Base-by-base conservation (phyloP, 106 monocot species). In the Dendrobium catenatum region DNA sequence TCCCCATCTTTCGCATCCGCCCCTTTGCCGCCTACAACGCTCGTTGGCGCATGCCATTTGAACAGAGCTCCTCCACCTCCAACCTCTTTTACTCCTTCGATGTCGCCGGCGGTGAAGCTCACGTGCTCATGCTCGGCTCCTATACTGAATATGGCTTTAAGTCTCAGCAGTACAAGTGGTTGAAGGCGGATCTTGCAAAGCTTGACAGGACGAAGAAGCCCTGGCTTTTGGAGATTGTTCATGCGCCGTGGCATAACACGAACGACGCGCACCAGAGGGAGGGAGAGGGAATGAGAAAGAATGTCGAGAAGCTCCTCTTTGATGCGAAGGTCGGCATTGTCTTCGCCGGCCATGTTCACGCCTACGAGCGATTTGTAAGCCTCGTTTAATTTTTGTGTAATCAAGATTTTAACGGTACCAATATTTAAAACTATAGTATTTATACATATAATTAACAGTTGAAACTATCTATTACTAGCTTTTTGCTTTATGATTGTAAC, bases 231-330 rank as follows among this genome's bases (percentile, higher is more conserved):
- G 96, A 70, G 43, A 22, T 94, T 55, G 56, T 96, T 8, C 96
- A 96, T 54, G 92, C 89, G 15, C 96, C 96, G 16, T 96, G 96
- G 96, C 94, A 96, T 55, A 96, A 90, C 72, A 94, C 94, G 10
- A 94, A 96, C 42, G 17, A 66, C 11, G 92, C 92, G 2, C 94
- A 96, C 79, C 89, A 96, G 37, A 86, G 90, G 10, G 96, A 96
- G 72, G 92, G 92, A 1, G 96, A 96, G 82, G 68, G 33, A 41
- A 96, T 96, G 96, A 87, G 96, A 82, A 77, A 72, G 43, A 89
- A 86, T 42, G 80, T 90, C 87, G 96, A 96, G 87, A 13, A 16
- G 5, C 10, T 92, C 43, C 83, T 96, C 9, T 91, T 84, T 49
- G 61, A 80, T 0, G 89, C 90, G 37, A 78, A 83, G 3, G 96